A percentile compares a stretch with the other conserved stretches of the same genome.
phyloP scores from a whole-genome alignment of 2,329 filamentous ascomycete genomes.

The Fusarium pseudonygamai region DNA sequence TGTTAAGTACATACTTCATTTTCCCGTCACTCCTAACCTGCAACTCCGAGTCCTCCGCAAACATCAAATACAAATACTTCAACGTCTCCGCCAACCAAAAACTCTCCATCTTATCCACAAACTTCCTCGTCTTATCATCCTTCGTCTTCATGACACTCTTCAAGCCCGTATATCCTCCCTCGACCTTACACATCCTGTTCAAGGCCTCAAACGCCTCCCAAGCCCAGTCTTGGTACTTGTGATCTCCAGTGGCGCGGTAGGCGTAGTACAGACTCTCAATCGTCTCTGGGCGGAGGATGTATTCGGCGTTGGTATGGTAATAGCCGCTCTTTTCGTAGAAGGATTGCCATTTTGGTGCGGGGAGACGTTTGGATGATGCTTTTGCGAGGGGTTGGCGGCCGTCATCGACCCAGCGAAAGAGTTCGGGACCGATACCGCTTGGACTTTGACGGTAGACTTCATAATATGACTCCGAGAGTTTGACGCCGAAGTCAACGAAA shows the following conservation, averaged over 20 bases:
- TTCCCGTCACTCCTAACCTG: conserved; percentile 27
- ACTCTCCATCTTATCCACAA: conserved; percentile 36
- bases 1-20: conserved; percentile 33
- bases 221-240: conserved; percentile 27
- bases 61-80: conserved; percentile 37
- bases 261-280: conserved; percentile 35
- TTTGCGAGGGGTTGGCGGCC: conserved; percentile 13
- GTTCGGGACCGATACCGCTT: conserved; percentile 22
- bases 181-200: conserved; percentile 5
- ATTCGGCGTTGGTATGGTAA: conserved; percentile 17
- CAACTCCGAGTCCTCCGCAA: conserved; percentile 25
- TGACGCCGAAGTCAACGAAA: not conserved
- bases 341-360: conserved; percentile 3
- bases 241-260: conserved; percentile 27
- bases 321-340: conserved; percentile 30
- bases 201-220: conserved; percentile 27
- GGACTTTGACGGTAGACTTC: conserved; percentile 32
- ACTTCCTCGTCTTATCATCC: not conserved
- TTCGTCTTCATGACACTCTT: conserved; percentile 12
- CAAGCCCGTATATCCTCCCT: conserved; percentile 14
- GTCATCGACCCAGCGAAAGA: conserved; percentile 34
- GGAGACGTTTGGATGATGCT: conserved; percentile 6
- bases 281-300: conserved; percentile 29
- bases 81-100: conserved; percentile 36
- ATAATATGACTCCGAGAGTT: not conserved